These are phyloP conservation scores for Fusarium mundagurra DNA, from an alignment of 2,329 filamentous ascomycete species.

Conservation along the genomic window DNA sequence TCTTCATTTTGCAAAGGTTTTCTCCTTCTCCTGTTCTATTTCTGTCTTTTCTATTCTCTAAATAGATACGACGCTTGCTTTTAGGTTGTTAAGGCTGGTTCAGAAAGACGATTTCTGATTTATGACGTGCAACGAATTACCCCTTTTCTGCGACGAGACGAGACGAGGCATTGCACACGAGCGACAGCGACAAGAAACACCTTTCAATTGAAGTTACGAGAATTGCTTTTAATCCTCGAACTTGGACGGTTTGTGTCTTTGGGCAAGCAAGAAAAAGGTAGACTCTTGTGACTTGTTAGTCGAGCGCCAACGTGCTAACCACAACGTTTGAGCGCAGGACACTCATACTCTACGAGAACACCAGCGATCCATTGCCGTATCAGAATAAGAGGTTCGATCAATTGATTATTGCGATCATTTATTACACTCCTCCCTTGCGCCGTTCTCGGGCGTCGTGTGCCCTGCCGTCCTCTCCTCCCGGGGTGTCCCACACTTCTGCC, in stretches of 20 bases:
- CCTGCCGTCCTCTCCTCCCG: background rate
- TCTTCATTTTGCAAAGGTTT: background rate
- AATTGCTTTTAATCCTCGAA: fast-evolving
- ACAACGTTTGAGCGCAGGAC: background rate
- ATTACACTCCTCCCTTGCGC: background rate
- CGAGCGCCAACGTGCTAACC: background rate
- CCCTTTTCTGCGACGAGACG: background rate
- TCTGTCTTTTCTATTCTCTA: background rate
- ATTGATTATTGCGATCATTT: fast-evolving
- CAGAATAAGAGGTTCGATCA: too few species aligned
- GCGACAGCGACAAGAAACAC: fast-evolving
- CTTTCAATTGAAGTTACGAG: background rate
- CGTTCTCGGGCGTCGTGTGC: background rate
- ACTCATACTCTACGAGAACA: background rate
- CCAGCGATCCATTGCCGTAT: background rate
- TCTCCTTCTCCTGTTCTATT: background rate
- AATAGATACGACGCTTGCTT: fast-evolving
- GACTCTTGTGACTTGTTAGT: background rate
- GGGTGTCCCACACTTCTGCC: background rate
- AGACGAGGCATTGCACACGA: background rate
- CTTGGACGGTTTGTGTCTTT: background rate
- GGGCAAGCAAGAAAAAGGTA: background rate
- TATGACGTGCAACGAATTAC: background rate
- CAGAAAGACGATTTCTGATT: background rate
- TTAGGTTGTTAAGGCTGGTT: too few species aligned